Conservation (phyloP, 352 stramenopile genomes). For the Saprolegnia diclina region DNA sequence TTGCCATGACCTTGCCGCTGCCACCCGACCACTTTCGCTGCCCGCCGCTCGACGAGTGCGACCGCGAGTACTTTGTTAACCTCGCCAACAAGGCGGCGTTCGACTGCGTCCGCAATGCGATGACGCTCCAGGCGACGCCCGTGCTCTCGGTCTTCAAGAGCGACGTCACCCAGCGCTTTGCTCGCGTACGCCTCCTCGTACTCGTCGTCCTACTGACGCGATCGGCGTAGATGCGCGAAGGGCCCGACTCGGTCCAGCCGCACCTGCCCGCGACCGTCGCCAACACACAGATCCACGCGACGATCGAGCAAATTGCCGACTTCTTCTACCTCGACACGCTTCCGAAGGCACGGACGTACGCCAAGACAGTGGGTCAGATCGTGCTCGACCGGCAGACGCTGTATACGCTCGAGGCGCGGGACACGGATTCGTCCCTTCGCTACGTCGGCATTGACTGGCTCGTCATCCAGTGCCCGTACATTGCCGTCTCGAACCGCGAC, state of each 20-base stretch:
- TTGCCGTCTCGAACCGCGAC: slow-evolving; percentile 10
- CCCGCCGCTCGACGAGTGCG: slow-evolving; percentile 51
- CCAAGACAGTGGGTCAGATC: neutral
- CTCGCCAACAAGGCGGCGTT: slow-evolving; percentile 57
- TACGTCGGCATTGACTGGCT: slow-evolving; percentile 25
- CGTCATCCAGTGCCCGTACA: slow-evolving; percentile 13
- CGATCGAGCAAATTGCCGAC: slow-evolving; percentile 69
- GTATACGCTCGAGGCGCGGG: neutral
- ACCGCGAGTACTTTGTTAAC: slow-evolving; percentile 61
- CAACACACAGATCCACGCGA: slow-evolving; percentile 63
- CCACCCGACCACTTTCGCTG: slow-evolving; percentile 63
- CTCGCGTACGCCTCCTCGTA: neutral
- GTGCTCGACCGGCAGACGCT: slow-evolving; percentile 6
- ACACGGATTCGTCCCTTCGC: neutral
- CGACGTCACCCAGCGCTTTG: slow-evolving; percentile 12
- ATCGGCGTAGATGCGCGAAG: slow-evolving; percentile 2
- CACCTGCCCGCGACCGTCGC: slow-evolving; percentile 27
- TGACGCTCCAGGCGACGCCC: neutral
- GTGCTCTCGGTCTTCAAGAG: slow-evolving; percentile 9
- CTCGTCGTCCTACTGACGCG: neutral
- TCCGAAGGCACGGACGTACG: slow-evolving; percentile 36
- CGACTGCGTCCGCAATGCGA: slow-evolving; percentile 12
- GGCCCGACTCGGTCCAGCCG: slow-evolving; percentile 1
- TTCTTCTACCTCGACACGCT: slow-evolving; percentile 74
- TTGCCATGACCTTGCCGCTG: slow-evolving; percentile 38